Base-by-base conservation (phyloP, 2,329 filamentous ascomycete genomes). In the Rasamsonia emersonii region DNA sequence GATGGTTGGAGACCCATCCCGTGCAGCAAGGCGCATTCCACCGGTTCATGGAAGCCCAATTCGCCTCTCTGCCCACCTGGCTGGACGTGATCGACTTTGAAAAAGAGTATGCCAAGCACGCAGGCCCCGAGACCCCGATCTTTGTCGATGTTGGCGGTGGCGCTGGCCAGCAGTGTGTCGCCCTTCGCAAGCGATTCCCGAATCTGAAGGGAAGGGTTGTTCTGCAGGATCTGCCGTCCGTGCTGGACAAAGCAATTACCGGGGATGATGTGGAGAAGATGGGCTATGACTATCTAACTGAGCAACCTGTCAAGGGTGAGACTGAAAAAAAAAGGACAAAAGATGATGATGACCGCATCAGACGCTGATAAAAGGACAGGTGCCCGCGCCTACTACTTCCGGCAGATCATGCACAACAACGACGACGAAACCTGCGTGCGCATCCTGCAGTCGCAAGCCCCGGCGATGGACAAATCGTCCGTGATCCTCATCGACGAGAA, bases 401-500 rank as follows among this genome's bases (percentile, higher is more conserved):
- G 43, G 3, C 42, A 27, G 4, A 32, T 50, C 16, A 13, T 52
- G 18, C 46, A 52, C 24, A 41, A 49, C 30, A 49, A 38, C 32
- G 27, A 35, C 9, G 46, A 50, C 20, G 38, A 40, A 7, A 36
- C 40, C n/a, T 35, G 35, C 9, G 21, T 32, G 3, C 16, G 36
- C 21, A 42, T 46, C 18, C 27, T 49, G 8, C 42, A 44, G 5
- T 42, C 53, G 9, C 39, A 58, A 3, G 38, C 40, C 1, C 30
- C 43, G 1, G 62, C 59, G 2, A 50, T 64, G 44, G 44, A 35
- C 1, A 34, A 41, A 2, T 47, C 56, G 4, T 63, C 60, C 1
- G 36, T 45, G 6, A 50, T 68, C 15, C 37, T 69, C 5, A 59
- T 68, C 33, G 56, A 64, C 30, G 65, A 68, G 14, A 51, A 61